Evolutionary conservation across 495 filamentous ascomycete genomes (phyloP).

Genomic region (Delitschia confertaspora): DNA sequence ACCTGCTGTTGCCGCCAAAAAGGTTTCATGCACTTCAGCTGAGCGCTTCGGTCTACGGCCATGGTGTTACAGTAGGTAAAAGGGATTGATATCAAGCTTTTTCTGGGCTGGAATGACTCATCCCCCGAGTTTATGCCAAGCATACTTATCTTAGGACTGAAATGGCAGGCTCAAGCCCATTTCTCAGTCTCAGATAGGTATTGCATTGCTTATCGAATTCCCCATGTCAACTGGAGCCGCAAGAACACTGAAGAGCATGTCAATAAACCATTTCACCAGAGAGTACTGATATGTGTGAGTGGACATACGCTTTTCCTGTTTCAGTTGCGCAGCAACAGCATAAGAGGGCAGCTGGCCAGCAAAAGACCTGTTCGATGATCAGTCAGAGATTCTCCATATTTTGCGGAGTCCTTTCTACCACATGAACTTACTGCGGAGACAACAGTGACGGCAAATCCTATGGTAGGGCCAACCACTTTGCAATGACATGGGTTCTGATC

Average conservation of each 20-base stretch:
- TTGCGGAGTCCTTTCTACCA: too few relatives aligned
- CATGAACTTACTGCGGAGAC: constrained; percentile 47
- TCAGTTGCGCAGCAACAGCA: constrained; percentile 53
- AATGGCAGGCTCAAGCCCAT: too few relatives aligned
- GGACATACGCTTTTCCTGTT: constrained; percentile 47
- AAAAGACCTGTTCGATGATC: constrained; percentile 40
- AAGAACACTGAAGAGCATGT: constrained; percentile 38
- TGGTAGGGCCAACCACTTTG: constrained; percentile 53
- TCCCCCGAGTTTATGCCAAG: too few relatives aligned
- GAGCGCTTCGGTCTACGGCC: too few relatives aligned
- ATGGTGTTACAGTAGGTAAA: too few relatives aligned
- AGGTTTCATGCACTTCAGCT: too few relatives aligned
- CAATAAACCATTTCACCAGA: background rate
- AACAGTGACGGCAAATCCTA: constrained; percentile 45
- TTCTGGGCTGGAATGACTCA: too few relatives aligned
- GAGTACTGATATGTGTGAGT: background rate
- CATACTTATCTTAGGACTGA: too few relatives aligned
- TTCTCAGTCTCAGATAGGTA: constrained; percentile 51
- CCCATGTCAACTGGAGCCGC: constrained; percentile 49
- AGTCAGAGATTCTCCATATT: too few relatives aligned
- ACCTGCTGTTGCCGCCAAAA: too few relatives aligned
- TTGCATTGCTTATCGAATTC: constrained; percentile 44
- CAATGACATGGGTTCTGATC: constrained; percentile 53
- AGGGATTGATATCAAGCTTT: too few relatives aligned
- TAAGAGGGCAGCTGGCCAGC: constrained; percentile 51